Conservation (phyloP, 306 rosid genomes). For the Vigna nakashimae region DNA sequence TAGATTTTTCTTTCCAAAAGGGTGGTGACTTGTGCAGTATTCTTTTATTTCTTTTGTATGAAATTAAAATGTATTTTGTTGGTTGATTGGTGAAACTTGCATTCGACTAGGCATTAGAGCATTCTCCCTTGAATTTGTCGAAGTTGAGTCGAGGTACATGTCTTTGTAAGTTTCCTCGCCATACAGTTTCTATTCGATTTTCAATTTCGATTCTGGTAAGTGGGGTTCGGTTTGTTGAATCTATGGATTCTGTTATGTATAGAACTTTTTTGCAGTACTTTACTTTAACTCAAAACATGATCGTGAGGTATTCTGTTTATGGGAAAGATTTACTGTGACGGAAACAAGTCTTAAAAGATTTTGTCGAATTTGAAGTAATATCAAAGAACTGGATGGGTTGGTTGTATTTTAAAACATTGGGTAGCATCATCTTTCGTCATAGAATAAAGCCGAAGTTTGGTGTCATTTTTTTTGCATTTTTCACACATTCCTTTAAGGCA, state of each 20-base stretch:
- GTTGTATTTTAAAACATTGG: background rate
- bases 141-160: slow-evolving; percentile 48
- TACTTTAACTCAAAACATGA: background rate
- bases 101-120: slow-evolving; percentile 41
- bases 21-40: slow-evolving; percentile 54
- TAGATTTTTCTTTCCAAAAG: slow-evolving; percentile 56
- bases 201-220: background rate
- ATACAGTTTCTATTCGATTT: slow-evolving; percentile 30
- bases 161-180: slow-evolving; percentile 46
- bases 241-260: no score
- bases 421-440: background rate
- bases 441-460: background rate
- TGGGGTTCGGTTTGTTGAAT: background rate
- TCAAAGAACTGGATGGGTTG: background rate
- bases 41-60: slow-evolving; percentile 54
- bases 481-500: background rate
- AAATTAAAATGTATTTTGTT: slow-evolving; percentile 50
- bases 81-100: slow-evolving; percentile 55
- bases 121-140: slow-evolving; percentile 38
- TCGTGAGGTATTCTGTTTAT: background rate
- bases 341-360: no score
- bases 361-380: background rate
- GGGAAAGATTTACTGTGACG: background rate
- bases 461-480: background rate
- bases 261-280: background rate